These are phyloP conservation scores for Lasiodiplodia gonubiensis DNA, from an alignment of 2,329 filamentous ascomycete species.

Conservation along the genomic window DNA sequence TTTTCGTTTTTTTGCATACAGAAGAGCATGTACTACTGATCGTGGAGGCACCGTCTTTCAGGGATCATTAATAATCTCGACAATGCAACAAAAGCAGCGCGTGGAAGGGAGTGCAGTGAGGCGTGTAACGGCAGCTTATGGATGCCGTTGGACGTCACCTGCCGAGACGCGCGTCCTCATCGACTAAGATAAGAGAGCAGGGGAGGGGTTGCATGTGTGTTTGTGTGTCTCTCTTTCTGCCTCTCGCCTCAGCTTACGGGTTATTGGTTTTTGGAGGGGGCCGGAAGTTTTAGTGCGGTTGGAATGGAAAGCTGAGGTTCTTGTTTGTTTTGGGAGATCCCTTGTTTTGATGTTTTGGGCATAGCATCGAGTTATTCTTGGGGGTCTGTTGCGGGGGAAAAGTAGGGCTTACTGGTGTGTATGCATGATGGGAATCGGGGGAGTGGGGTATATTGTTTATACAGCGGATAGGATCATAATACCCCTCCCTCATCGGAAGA, in stretches of 20 bases:
- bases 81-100: neutral
- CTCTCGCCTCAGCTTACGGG: neutral
- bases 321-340: neutral
- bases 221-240: neutral
- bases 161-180: constrained; percentile 7
- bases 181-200: constrained; percentile 2
- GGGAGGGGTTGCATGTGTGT: neutral
- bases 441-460: neutral
- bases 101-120: too few relatives aligned
- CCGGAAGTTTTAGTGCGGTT: neutral
- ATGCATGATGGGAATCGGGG: neutral
- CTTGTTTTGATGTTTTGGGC: neutral
- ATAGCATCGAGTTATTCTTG: neutral
- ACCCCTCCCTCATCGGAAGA: neutral
- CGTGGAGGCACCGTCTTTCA: neutral
- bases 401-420: neutral
- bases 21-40: neutral
- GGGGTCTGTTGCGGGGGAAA: neutral
- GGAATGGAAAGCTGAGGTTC: neutral
- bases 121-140: neutral
- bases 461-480: neutral
- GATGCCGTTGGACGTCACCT: neutral
- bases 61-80: too few relatives aligned
- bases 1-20: neutral
- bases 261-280: neutral